These are phyloP conservation scores for Inonotus obliquus DNA, from an alignment of 1,284 basidiomycete species.

Conservation along the genomic window DNA sequence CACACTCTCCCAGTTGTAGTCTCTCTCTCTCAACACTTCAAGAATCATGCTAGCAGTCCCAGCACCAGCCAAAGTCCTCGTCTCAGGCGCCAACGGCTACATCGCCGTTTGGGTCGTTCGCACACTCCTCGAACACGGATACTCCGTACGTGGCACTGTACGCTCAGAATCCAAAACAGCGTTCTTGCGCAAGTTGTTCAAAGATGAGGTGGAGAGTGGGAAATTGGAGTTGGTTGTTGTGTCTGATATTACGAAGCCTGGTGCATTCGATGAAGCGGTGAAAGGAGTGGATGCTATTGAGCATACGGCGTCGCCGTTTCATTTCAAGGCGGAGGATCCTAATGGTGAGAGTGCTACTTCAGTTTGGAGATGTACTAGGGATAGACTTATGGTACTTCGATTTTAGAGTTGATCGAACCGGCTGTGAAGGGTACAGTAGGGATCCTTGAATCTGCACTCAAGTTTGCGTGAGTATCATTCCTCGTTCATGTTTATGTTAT, in stretches of 20 bases:
- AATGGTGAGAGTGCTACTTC: conserved; percentile 22
- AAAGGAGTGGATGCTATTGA: conserved; percentile 56
- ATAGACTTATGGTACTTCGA: background rate
- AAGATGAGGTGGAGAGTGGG: conserved; percentile 16
- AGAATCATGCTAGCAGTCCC: conserved; percentile 37
- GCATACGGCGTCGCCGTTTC: conserved; percentile 44
- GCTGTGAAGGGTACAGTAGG: conserved; percentile 18
- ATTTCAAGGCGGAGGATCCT: conserved; percentile 32
- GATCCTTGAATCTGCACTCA: conserved; percentile 16
- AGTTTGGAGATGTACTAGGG: background rate
- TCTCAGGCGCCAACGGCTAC: conserved; percentile 40
- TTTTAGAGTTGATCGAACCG: conserved; percentile 17
- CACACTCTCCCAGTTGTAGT: background rate
- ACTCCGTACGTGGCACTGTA: conserved; percentile 54
- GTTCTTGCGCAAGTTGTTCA: conserved; percentile 38
- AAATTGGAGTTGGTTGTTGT: conserved; percentile 19
- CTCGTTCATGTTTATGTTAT: background rate
- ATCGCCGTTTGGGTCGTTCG: conserved; percentile 38
- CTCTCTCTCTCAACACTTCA: background rate
- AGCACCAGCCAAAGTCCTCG: conserved; percentile 36
- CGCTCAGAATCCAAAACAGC: conserved; percentile 46
- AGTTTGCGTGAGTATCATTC: conserved; percentile 9
- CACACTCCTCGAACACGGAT: conserved; percentile 37
- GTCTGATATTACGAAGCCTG: conserved; percentile 23
- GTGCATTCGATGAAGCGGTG: conserved; percentile 69